Evolutionary conservation across 331 rosid species (phyloP), one percentile per base, ranked within the genome.

Genomic region (Saraca asoca): DNA sequence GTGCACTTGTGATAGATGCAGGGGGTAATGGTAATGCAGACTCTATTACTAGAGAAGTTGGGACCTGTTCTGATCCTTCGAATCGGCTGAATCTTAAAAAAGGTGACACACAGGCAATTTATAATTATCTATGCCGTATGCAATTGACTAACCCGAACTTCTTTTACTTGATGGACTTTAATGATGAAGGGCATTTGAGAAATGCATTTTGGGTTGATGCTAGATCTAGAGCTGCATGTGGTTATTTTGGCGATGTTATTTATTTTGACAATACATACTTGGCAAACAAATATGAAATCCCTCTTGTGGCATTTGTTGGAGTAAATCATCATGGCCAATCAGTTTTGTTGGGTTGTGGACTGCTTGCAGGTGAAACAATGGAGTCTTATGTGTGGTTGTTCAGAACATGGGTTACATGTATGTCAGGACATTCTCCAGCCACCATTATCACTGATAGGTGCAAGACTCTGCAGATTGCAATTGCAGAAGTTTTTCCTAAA

Each of bases 141-240:
- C 95, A 92, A 53, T 66, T 92, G 81, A 88, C 95, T 45, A 92
- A 89, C 71, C 87, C 95, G 10, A 87, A 89, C 79, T 92, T 92
- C 89, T 92, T 87, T 74, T 89, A 92, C 88, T 79, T 81, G 83
- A 87, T 85, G 96, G 98, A 92, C 81, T 76, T 92, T 71, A 85
- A 83, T 52, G 92, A 89, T 0, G 95, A 92, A 62, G 96, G 98
- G 37, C 79, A 75, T 60, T 64, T 92, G 71, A 84, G 94, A 72
- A 92, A 92, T 78, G 89, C 70, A 54, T 80, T 92, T 66, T 92
- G 98, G 98, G 82, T 79, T 51, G 96, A 92, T 62, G 85, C 88
- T 15, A 83, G 95, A 75, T 85, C 95, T 24, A 85, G 85, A 78
- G 98, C 90, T 68, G 91, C 96, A 0, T 85, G 96, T 74, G 79